A percentile compares a stretch with the other conserved stretches of the same genome.
Evolutionary conservation across 306 rosid genomes (phyloP).

Genomic region (Prunus armeniaca): DNA sequence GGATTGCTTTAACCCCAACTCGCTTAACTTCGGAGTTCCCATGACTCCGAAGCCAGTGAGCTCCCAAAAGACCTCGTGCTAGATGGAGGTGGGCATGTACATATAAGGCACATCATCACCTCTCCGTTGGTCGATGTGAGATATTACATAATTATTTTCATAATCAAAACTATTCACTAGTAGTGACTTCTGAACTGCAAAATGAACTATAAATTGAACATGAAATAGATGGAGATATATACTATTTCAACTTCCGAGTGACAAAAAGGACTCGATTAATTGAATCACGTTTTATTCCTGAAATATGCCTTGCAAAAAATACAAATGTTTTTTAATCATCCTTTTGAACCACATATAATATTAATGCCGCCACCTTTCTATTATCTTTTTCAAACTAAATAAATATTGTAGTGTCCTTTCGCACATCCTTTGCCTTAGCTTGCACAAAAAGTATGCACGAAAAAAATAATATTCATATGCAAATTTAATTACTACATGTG

Average conservation of each 20-base stretch:
- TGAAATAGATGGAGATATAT: neutral
- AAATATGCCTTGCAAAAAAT: slow-evolving; percentile 7
- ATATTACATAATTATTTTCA: neutral
- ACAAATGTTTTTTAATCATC: neutral
- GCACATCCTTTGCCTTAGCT: neutral
- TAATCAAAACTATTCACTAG: neutral
- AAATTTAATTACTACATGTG: too few species aligned
- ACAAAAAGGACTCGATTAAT: slow-evolving; percentile 16
- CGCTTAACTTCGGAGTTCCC: too few species aligned
- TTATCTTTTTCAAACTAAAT: neutral
- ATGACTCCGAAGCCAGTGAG: too few species aligned
- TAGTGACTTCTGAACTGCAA: neutral
- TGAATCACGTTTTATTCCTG: slow-evolving; percentile 35
- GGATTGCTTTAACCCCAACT: too few species aligned
- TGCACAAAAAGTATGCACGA: too few species aligned
- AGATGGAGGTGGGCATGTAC: too few species aligned
- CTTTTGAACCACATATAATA: neutral
- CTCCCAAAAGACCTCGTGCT: too few species aligned
- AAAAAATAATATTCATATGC: too few species aligned
- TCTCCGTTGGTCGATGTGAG: too few species aligned
- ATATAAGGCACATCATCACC: too few species aligned
- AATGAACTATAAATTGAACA: neutral
- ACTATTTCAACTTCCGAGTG: slow-evolving; percentile 9
- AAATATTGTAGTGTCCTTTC: neutral
- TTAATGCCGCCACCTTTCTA: neutral